Evolutionary conservation across 2,329 filamentous ascomycete genomes (phyloP), one percentile per base, ranked within the genome.

Genomic region (Fusarium papillatum): DNA sequence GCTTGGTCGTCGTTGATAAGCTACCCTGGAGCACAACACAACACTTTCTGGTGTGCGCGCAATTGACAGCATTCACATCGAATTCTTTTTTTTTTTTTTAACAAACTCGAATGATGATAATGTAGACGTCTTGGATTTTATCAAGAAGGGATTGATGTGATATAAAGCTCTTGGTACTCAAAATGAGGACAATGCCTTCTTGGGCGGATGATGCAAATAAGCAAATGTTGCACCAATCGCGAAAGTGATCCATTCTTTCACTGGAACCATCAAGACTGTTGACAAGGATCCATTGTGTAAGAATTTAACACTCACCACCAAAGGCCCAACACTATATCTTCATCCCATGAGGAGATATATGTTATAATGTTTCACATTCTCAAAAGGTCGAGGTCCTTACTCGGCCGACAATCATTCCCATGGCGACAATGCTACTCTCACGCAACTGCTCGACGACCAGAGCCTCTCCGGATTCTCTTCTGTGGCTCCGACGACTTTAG

Each of bases 401-500:
- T 78, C n/a, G 66, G 69, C 62, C 67, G 64, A 29, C 50, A 29
- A 36, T 22, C 69, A 26, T 17, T 66, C 26, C 43, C 63, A 65
- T 66, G 72, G 66, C 67, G 57, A 24, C 78, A 66, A 71, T 69
- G 66, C 59, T 70, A 78, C 22, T 79, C 80, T 14, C 76, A 77
- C 17, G 69, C 59, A 13, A 57, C 70, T 34, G 38, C 50, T 26
- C 75, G 57, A 46, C 22, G 71, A 19, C 86, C 88, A 0, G 88
- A 91, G 7, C 94, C 95, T 5, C 87, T 99, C 38, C 90, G 93
- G 39, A 95, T 99, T 66, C 89, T 99, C 6, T 99, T 98, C 85
- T 98, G 96, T 85, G 97, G 97, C 74, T 97, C 96, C 5, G 97
- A 99, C 83, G 89, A 92, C 4, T 98, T 98, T 84, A 98, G 96